Conservation (phyloP, 2,329 filamentous ascomycete species). For the Xylariaceae sp. region DNA sequence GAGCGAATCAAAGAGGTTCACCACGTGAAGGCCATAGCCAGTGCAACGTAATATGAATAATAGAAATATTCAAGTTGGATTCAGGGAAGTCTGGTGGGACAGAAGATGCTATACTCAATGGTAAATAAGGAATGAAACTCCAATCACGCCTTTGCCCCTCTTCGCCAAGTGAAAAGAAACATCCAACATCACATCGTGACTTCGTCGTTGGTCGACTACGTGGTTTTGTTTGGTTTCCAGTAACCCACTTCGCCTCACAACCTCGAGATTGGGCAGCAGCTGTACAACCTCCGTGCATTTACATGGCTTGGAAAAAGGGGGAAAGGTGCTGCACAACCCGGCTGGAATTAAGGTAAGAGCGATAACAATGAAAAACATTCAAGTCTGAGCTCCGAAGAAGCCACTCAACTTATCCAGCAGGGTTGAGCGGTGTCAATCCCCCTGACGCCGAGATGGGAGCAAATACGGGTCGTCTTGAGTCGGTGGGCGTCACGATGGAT, state of each 20-base stretch:
- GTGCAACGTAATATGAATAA: background rate
- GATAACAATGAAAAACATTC: background rate
- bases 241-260: slow-evolving; percentile 4
- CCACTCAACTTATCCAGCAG: background rate
- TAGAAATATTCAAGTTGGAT: background rate
- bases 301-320: background rate
- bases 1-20: no score
- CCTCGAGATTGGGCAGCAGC: slow-evolving; percentile 1
- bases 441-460: background rate
- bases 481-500: background rate
- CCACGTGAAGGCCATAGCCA: no score
- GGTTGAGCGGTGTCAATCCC: background rate
- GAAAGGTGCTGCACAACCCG: background rate
- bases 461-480: background rate
- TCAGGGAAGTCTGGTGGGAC: background rate
- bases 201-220: slow-evolving; percentile 10
- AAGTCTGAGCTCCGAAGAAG: background rate
- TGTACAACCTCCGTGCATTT: background rate
- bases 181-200: slow-evolving; percentile 18
- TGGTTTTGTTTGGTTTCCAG: background rate
- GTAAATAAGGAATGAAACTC: slow-evolving; percentile 16
- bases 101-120: slow-evolving; percentile 9
- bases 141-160: slow-evolving; percentile 19
- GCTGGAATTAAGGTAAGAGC: background rate
- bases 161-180: slow-evolving; percentile 11